A percentile compares a stretch with the other conserved stretches of the same genome.
Conservation (phyloP, 129 eudicot species). For the Tagetes patula region DNA sequence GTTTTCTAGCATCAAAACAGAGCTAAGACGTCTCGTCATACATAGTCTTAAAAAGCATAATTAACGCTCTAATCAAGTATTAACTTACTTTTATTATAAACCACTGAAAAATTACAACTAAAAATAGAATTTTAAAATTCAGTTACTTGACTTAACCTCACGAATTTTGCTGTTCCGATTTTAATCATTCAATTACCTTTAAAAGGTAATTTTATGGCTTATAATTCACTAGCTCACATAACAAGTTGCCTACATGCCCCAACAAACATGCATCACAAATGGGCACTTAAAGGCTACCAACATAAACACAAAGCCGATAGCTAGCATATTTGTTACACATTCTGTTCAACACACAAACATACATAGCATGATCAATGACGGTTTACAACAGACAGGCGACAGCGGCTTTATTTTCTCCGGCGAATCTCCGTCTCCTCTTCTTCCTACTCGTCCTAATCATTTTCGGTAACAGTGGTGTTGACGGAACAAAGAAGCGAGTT, state of each 20-base stretch:
- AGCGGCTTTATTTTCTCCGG: constrained; percentile 11
- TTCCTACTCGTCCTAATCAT: constrained; percentile 40
- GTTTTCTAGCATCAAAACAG: too few species aligned
- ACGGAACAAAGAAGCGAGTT: constrained; percentile 45
- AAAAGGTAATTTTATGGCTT: too few species aligned
- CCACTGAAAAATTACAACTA: too few species aligned
- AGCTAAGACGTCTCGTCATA: too few species aligned
- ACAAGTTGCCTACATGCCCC: not conserved
- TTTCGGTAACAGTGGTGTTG: constrained; percentile 24
- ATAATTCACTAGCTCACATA: not conserved
- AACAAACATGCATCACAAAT: constrained; percentile 14
- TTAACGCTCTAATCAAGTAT: too few species aligned
- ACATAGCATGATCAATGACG: constrained; percentile 10
- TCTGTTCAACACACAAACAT: constrained; percentile 2
- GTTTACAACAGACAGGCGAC: constrained; percentile 2
- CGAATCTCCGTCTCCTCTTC: constrained; percentile 11
- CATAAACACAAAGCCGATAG: not conserved
- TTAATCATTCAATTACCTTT: too few species aligned
- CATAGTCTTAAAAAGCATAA: too few species aligned
- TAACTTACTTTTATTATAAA: too few species aligned
- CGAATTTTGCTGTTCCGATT: too few species aligned
- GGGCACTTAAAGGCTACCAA: not conserved
- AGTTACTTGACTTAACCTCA: too few species aligned
- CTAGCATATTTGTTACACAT: not conserved
- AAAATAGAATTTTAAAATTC: too few species aligned